These are phyloP conservation scores for Xylariaceae sp. DNA, from an alignment of 2,329 filamentous ascomycete genomes.

Conservation along the genomic window DNA sequence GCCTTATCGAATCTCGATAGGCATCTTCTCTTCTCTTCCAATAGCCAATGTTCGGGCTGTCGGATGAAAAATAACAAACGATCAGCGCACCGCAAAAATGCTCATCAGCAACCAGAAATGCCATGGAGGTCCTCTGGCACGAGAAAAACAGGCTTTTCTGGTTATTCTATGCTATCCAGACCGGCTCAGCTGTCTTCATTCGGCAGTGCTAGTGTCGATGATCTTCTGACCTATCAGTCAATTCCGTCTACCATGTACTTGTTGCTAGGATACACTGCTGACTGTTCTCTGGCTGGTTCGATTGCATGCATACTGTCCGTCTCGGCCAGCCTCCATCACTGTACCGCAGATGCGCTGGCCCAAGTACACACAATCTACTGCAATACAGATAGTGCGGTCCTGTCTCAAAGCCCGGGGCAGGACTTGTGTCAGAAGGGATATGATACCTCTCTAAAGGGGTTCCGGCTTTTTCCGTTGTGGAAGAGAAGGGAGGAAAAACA, in stretches of 20 bases:
- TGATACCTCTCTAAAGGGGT: too few relatives aligned
- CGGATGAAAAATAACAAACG: not conserved
- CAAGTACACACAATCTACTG: not conserved
- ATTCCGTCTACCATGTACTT: not conserved
- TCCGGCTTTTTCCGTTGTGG: not conserved
- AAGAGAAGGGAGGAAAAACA: not conserved
- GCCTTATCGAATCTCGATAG: not conserved
- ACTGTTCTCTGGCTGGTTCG: not conserved
- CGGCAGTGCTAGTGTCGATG: not conserved
- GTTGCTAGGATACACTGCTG: not conserved
- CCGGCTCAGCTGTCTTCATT: not conserved
- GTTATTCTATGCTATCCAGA: not conserved
- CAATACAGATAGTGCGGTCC: not conserved
- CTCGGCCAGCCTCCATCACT: not conserved
- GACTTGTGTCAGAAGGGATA: constrained; percentile 6
- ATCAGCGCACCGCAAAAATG: not conserved
- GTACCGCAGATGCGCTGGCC: not conserved
- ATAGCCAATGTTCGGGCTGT: not conserved
- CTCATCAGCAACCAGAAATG: constrained; percentile 1
- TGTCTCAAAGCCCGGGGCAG: constrained; percentile 10
- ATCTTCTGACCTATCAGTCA: not conserved
- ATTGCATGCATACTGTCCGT: not conserved
- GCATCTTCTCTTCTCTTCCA: not conserved
- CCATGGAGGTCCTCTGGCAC: not conserved
- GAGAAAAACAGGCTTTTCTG: not conserved